A percentile compares a stretch with the other conserved stretches of the same genome.
Evolutionary conservation across 108 stramenopile genomes (phyloP).

Genomic region (Parmales sp.): DNA sequence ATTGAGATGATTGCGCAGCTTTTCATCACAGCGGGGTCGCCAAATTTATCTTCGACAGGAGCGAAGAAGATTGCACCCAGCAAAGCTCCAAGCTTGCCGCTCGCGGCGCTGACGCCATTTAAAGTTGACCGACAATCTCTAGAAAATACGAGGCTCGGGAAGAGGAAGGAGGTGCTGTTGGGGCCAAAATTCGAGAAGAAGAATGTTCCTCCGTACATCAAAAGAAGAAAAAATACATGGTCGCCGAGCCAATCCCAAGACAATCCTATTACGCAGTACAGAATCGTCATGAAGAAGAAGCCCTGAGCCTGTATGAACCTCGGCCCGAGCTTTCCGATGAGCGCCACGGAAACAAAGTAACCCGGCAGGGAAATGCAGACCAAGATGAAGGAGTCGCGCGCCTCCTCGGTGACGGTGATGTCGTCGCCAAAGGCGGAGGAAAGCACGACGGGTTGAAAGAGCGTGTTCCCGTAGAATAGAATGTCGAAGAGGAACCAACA

Average conservation of each 20-base stretch:
- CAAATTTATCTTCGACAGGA: conserved; percentile 48
- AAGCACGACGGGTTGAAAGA: conserved; percentile 74
- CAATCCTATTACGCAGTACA: conserved; percentile 59
- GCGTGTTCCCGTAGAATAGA: conserved; percentile 73
- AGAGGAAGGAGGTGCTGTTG: conserved; percentile 65
- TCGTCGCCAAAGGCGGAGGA: conserved; percentile 61
- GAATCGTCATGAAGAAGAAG: conserved; percentile 55
- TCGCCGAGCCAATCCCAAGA: conserved; percentile 32
- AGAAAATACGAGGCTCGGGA: conserved; percentile 61
- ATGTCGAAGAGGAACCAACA: conserved; percentile 79
- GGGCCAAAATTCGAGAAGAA: conserved; percentile 82
- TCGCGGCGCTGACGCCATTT: conserved; percentile 71
- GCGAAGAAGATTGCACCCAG: conserved; percentile 61
- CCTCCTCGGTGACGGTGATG: conserved; percentile 23
- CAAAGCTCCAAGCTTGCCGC: conserved; percentile 70
- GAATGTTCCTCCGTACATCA: conserved; percentile 65
- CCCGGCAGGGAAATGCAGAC: conserved; percentile 63
- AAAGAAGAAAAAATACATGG: conserved; percentile 14
- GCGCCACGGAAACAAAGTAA: conserved; percentile 49
- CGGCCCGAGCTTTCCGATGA: conserved; percentile 50
- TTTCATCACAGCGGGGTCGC: conserved; percentile 54
- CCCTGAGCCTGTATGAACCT: conserved; percentile 60
- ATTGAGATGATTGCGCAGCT: conserved; percentile 53
- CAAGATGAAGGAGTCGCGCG: conserved; percentile 35
- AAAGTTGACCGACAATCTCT: conserved; percentile 59